phyloP scores from a whole-genome alignment of 164 flowering plant genomes.

The Vitis rotundifolia region DNA sequence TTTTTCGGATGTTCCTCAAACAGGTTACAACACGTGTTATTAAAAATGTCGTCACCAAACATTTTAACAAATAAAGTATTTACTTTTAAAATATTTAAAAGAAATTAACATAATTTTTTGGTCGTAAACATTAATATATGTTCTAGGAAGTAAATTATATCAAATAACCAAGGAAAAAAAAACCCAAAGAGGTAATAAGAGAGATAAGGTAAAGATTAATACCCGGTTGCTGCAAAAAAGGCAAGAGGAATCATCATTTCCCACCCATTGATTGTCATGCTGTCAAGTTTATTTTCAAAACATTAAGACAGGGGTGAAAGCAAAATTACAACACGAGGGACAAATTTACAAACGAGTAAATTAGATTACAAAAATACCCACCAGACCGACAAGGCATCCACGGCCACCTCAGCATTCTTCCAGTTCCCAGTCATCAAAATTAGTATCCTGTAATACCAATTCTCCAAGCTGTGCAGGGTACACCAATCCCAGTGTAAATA shows the following conservation, averaged over 20 bases:
- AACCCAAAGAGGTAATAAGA: background rate
- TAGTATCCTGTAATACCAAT: constrained; percentile 49
- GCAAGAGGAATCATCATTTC: constrained; percentile 48
- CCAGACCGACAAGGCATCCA: constrained; percentile 51
- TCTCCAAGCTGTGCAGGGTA: constrained; percentile 38
- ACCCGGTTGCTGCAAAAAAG: constrained; percentile 48
- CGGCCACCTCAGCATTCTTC: constrained; percentile 36
- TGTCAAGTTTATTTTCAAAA: constrained; percentile 10
- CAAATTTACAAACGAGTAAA: background rate
- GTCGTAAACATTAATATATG: no score
- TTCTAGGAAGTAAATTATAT: no score
- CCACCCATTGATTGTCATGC: constrained; percentile 53
- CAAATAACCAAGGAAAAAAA: background rate
- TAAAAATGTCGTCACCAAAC: no score
- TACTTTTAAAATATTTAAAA: no score
- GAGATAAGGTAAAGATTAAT: background rate
- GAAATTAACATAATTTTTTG: no score
- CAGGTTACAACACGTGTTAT: no score
- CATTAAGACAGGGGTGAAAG: no score
- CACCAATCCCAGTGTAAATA: no score
- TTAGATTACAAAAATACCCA: constrained; percentile 4
- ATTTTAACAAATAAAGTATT: no score
- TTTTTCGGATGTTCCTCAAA: no score
- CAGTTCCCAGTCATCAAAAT: constrained; percentile 42
- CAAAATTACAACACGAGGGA: background rate